Evolutionary conservation across 2,329 filamentous ascomycete species (phyloP).

Genomic region (Colletotrichum caudatum): DNA sequence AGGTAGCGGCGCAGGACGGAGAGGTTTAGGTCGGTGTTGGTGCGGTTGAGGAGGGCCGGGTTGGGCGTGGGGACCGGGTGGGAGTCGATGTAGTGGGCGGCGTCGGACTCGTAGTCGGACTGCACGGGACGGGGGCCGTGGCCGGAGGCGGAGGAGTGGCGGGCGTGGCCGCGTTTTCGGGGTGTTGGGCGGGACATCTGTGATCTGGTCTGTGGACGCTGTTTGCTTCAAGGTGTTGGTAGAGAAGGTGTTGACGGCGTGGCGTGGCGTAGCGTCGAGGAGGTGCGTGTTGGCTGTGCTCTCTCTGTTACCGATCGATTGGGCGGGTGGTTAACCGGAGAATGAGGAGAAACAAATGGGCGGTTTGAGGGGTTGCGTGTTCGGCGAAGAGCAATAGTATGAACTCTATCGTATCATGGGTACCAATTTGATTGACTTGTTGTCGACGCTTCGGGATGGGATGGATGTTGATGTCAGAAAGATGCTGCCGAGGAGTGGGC

Average conservation of each 20-base stretch:
- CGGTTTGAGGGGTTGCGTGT: background rate
- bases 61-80: constrained; percentile 55
- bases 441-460: background rate
- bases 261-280: constrained; percentile 31
- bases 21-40: constrained; percentile 89
- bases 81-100: constrained; percentile 60
- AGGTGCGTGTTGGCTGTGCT: background rate
- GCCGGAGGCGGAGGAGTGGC: constrained; percentile 56
- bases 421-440: background rate
- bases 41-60: constrained; percentile 70
- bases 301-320: background rate
- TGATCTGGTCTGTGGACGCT: background rate
- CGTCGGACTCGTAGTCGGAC: constrained; percentile 77
- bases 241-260: constrained; percentile 39
- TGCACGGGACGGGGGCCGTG: constrained; percentile 48
- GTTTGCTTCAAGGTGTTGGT: constrained; percentile 36
- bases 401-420: background rate
- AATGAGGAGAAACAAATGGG: too few species aligned
- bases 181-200: constrained; percentile 60
- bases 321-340: background rate
- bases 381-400: background rate
- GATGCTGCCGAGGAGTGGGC: background rate
- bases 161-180: constrained; percentile 54
- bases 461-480: background rate
- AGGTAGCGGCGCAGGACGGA: constrained; percentile 85